phyloP scores from a whole-genome alignment of 2,329 filamentous ascomycete genomes.

The Pezicula carpinea region DNA sequence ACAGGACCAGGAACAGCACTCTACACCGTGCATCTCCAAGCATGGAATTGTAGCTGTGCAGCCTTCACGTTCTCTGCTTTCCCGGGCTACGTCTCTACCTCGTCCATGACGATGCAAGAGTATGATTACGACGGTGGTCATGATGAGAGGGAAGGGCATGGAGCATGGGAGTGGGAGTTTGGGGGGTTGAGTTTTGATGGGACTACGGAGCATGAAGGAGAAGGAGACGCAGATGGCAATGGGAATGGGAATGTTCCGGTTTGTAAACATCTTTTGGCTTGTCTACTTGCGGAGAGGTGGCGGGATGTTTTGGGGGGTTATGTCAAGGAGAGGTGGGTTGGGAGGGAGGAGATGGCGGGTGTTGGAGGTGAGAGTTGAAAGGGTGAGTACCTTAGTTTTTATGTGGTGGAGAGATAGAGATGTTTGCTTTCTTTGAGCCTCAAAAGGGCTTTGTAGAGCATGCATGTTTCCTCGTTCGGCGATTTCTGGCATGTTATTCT shows the following conservation, averaged over 20 bases:
- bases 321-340: conserved; percentile 49
- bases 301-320: conserved; percentile 48
- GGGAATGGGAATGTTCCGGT: conserved; percentile 47
- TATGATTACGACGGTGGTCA: conserved; percentile 6
- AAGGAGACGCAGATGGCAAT: too few species aligned
- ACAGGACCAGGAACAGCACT: conserved; percentile 22
- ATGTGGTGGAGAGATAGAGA: too few species aligned
- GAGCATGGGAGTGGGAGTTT: conserved; percentile 27
- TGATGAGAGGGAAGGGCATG: conserved; percentile 7
- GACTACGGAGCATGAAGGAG: conserved; percentile 9
- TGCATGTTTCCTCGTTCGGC: too few species aligned
- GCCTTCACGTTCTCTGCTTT: conserved; percentile 75
- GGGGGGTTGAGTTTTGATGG: conserved; percentile 41
- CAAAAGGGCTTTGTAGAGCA: too few species aligned
- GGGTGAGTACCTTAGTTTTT: too few species aligned
- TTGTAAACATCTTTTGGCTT: conserved; percentile 90
- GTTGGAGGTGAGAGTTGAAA: conserved; percentile 39
- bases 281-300: conserved; percentile 68
- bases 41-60: conserved; percentile 90
- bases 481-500: too few species aligned
- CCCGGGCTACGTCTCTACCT: conserved; percentile 26
- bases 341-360: conserved; percentile 67
- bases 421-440: too few species aligned
- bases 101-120: conserved; percentile 1
- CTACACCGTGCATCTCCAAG: conserved; percentile 68